phyloP scores from a whole-genome alignment of 371 early-diverging fungal genomes.

The Mucor plumbeus region DNA sequence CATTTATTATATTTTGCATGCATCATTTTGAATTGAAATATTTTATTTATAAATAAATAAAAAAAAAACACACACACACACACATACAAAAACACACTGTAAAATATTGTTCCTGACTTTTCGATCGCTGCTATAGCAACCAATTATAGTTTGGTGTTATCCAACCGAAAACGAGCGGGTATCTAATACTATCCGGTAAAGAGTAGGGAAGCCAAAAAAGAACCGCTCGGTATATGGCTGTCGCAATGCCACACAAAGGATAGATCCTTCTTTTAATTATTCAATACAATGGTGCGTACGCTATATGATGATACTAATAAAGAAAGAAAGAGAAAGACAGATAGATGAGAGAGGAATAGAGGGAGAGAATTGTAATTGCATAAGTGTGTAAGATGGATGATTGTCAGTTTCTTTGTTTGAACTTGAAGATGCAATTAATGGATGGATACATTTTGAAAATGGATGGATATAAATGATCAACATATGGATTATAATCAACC shows the following conservation, averaged over 20 bases:
- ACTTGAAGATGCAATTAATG: not conserved
- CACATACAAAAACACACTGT: not conserved
- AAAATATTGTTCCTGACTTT: not conserved
- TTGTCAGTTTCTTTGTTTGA: not conserved
- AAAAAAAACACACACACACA: too few relatives aligned
- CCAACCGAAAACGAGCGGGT: not conserved
- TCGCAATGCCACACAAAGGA: constrained; percentile 11
- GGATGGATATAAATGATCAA: constrained; percentile 9
- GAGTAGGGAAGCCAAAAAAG: not conserved
- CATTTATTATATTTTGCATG: not conserved
- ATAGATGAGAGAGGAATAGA: not conserved
- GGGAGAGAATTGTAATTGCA: not conserved
- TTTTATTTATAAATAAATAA: not conserved
- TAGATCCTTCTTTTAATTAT: constrained; percentile 34
- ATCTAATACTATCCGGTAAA: constrained; percentile 15
- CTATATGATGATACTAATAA: constrained; percentile 1
- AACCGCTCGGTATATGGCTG: constrained; percentile 11
- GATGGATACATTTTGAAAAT: not conserved
- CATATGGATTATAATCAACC: not conserved
- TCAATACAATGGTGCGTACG: constrained; percentile 36
- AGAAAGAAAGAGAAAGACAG: constrained; percentile 11
- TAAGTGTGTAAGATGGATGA: not conserved
- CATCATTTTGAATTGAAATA: not conserved
- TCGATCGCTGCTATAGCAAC: not conserved
- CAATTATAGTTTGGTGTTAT: not conserved